Base-by-base conservation (phyloP, 2,329 filamentous ascomycete genomes). In the Penicillium sp. region DNA sequence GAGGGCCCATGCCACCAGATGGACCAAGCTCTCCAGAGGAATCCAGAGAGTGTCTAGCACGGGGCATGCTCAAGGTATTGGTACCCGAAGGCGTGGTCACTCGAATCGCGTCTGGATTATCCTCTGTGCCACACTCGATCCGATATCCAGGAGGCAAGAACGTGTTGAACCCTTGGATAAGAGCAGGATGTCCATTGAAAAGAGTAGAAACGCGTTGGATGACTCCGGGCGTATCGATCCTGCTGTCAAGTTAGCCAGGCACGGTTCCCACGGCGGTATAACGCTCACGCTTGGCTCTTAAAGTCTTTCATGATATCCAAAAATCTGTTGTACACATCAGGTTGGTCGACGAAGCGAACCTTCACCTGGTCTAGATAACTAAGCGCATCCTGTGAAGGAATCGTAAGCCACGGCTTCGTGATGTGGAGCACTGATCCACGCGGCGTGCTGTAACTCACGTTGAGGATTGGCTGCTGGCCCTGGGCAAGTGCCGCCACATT, bases 271-370 rank as follows among this genome's bases (percentile, higher is more conserved):
- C n/a, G n/a, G n/a, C n/a, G n/a, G n/a, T n/a, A n/a, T n/a, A n/a
- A n/a, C n/a, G n/a, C n/a, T n/a, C n/a, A n/a, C 81, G 90, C 89
- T 72, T 95, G 91, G 62, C 89, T 95, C 72, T 98, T 98, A 69
- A 98, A 98, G 62, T 98, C 93, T 65, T 98, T 98, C 93, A 98
- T 98, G 43, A 98, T 98, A 61, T 98, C 93, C 40, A 98, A 74
- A 61, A 98, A 97, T 32, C 87, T 79, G 64, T 97, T 97, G 64
- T 98, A 98, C 0, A 98, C 91, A 68, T 97, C 91, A 3, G 93
- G 90, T 59, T 96, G 89, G 56, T 97, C 91, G 53, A 89, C 87
- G 61, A 98, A 98, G 64, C 95, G 90, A 24, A 97, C 90, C 71
- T 98, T 98, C 56, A 98, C 91, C 69, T 97, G 93, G 65, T 98